A percentile compares a stretch with the other conserved stretches of the same genome.
phyloP scores from a whole-genome alignment of 2,329 filamentous ascomycete genomes.

The Uncinocarpus reesii region DNA sequence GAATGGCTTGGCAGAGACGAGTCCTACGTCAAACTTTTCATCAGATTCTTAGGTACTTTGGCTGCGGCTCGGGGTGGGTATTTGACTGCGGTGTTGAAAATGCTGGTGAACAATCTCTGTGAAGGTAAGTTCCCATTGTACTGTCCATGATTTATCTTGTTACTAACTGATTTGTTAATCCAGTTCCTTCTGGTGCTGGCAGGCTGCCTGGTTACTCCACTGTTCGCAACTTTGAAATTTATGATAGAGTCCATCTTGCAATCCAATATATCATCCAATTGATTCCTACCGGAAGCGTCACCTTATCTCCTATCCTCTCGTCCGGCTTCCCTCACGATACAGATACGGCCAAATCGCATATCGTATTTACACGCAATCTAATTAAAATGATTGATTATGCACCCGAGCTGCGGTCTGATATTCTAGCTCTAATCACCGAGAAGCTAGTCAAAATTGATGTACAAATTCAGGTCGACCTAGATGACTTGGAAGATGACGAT shows the following conservation, averaged over 20 bases:
- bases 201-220: conserved; percentile 45
- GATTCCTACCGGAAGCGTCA: conserved; percentile 65
- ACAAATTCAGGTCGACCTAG: conserved; percentile 85
- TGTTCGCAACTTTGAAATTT: conserved; percentile 55
- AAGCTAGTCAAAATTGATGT: conserved; percentile 89
- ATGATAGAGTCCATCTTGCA: conserved; percentile 63
- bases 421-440: conserved; percentile 73
- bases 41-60: conserved; percentile 50
- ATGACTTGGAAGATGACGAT: conserved; percentile 84
- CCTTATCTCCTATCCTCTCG: conserved; percentile 57
- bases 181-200: conserved; percentile 45
- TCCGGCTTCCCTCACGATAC: conserved; percentile 65
- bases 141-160: conserved; percentile 22
- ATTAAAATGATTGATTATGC: conserved; percentile 67
- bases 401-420: conserved; percentile 64
- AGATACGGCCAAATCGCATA: conserved; percentile 66
- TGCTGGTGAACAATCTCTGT: conserved; percentile 70
- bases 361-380: conserved; percentile 80
- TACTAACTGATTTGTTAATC: not conserved
- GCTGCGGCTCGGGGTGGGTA: conserved; percentile 75
- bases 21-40: conserved; percentile 47
- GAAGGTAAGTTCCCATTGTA: conserved; percentile 39
- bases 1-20: conserved; percentile 55
- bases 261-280: conserved; percentile 67
- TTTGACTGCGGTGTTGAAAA: conserved; percentile 61